Conservation (phyloP, 2,329 filamentous ascomycete species). For the Pseudogymnoascus verrucosus region DNA sequence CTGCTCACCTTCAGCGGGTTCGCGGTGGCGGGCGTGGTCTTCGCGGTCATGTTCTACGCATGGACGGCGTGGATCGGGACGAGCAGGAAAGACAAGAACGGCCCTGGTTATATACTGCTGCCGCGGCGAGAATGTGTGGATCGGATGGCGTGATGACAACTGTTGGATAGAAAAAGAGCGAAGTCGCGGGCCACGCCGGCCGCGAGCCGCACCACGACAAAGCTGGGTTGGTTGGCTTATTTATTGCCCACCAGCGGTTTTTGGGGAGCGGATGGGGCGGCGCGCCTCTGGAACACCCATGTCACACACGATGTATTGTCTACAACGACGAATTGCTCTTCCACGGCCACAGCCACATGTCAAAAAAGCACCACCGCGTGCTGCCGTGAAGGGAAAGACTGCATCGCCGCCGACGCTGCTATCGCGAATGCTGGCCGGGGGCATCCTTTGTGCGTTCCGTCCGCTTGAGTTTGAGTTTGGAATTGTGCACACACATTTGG, state of each 20-base stretch:
- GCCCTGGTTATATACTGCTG: background rate
- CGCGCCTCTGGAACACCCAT: background rate
- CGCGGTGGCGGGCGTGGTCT: conserved; percentile 24
- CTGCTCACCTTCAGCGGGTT: conserved; percentile 30
- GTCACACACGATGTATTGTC: background rate
- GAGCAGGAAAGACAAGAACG: background rate
- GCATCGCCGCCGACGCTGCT: background rate
- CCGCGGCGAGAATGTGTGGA: background rate
- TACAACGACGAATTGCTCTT: conserved; percentile 4
- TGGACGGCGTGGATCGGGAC: background rate
- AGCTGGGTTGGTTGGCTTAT: background rate
- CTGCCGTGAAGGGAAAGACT: background rate
- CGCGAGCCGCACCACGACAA: background rate
- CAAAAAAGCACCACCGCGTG: background rate
- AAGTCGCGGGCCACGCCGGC: background rate
- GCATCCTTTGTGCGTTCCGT: background rate
- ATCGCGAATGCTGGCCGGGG: background rate
- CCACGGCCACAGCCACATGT: background rate
- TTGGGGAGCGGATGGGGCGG: background rate
- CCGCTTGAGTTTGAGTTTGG: background rate
- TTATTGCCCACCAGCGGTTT: background rate
- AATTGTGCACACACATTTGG: background rate
- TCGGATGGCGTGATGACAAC: background rate
- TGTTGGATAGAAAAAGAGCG: background rate
- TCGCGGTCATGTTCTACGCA: background rate